These are phyloP conservation scores for Viola odorata DNA, from an alignment of 345 rosid species.

Conservation along the genomic window DNA sequence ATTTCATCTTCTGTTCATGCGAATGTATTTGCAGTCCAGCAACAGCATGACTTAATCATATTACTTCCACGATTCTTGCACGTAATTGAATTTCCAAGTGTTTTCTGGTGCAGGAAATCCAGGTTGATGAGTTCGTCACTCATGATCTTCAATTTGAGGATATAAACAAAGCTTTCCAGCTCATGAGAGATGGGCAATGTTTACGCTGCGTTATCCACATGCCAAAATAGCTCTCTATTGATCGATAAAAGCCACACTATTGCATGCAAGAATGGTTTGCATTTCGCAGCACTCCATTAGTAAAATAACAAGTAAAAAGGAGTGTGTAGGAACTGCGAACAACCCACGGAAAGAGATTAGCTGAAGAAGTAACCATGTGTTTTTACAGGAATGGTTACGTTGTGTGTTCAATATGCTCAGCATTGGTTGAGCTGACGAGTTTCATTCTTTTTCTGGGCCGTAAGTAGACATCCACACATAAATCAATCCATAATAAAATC, in stretches of 20 bases:
- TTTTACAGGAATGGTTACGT: no score
- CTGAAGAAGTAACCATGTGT: no score
- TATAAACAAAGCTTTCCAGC: constrained; percentile 65
- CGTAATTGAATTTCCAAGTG: no score
- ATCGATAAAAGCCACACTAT: no score
- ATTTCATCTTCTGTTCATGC: neutral
- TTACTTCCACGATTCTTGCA: neutral
- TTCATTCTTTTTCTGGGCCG: no score
- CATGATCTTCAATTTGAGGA: constrained; percentile 67
- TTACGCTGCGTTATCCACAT: constrained; percentile 78
- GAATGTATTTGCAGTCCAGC: neutral
- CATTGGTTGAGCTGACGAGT: no score
- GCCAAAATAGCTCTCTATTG: constrained; percentile 32
- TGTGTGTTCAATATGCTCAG: no score
- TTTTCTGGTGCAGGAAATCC: constrained; percentile 49
- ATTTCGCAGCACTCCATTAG: neutral
- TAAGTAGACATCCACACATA: no score
- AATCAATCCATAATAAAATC: no score
- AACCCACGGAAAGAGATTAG: no score
- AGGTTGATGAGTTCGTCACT: constrained; percentile 62
- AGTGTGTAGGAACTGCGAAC: no score
- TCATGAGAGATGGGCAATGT: constrained; percentile 83
- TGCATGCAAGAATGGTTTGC: neutral
- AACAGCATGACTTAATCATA: neutral
- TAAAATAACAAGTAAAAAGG: no score